These are phyloP conservation scores for Piper longum DNA, from an alignment of 164 flowering plant genomes.

Conservation along the genomic window DNA sequence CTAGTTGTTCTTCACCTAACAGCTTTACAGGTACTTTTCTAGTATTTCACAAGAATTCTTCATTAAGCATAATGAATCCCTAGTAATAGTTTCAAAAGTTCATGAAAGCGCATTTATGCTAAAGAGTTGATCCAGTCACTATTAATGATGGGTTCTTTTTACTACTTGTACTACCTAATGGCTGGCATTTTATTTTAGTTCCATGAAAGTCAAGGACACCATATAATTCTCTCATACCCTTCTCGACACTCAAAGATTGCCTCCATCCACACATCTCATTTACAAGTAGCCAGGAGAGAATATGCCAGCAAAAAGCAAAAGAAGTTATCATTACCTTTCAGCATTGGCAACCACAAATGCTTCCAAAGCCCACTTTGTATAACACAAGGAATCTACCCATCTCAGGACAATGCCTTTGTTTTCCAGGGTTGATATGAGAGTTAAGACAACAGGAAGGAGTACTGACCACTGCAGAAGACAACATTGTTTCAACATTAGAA, in stretches of 20 bases:
- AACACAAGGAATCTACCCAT: conserved; percentile 42
- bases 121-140: neutral
- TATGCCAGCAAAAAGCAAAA: conserved; percentile 1
- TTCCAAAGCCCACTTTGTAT: conserved; percentile 85
- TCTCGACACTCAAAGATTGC: no score
- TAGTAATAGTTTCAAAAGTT: neutral
- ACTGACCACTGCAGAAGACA: conserved; percentile 71
- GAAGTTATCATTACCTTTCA: conserved; percentile 32
- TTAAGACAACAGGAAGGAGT: conserved; percentile 90
- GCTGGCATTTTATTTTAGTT: neutral
- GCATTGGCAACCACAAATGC: conserved; percentile 90
- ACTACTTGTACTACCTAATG: neutral
- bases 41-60: neutral
- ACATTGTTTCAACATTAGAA: neutral
- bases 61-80: neutral
- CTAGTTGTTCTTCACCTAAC: neutral
- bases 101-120: neutral
- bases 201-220: neutral
- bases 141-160: neutral
- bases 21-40: neutral
- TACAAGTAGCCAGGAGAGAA: neutral
- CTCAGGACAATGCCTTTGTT: conserved; percentile 15
- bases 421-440: conserved; percentile 68
- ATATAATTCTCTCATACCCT: no score
- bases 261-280: no score